Conservation (phyloP, 345 rosid genomes). For the Populus simonii region DNA sequence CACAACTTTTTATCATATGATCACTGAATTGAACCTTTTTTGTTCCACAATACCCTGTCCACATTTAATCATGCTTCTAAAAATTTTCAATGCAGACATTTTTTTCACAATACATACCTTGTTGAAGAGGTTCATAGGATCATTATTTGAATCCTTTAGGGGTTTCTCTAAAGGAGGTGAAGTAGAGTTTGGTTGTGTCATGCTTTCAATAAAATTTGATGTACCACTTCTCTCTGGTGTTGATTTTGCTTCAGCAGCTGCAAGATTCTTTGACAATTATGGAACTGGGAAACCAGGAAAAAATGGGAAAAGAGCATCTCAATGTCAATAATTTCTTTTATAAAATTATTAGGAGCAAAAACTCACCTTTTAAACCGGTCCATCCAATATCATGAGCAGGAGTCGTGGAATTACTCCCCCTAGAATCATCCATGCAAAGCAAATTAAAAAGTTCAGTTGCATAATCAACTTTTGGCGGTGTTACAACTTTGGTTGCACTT, state of each 20-base stretch:
- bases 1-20: neutral
- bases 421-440: slow-evolving; percentile 49
- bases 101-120: slow-evolving; percentile 48
- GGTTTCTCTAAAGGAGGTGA: slow-evolving; percentile 39
- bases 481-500: slow-evolving; percentile 12
- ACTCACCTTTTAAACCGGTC: slow-evolving; percentile 27
- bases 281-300: neutral
- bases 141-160: slow-evolving; percentile 63
- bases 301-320: slow-evolving; percentile 3
- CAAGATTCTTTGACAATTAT: slow-evolving; percentile 1
- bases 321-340: neutral
- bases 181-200: slow-evolving; percentile 10
- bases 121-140: slow-evolving; percentile 86
- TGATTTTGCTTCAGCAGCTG: slow-evolving; percentile 35
- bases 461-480: slow-evolving; percentile 52
- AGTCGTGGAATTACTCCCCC: slow-evolving; percentile 23
- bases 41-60: neutral
- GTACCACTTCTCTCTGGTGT: slow-evolving; percentile 16
- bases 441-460: slow-evolving; percentile 64
- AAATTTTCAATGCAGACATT: neutral
- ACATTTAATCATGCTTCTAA: neutral
- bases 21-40: neutral
- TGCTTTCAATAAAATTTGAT: slow-evolving; percentile 22
- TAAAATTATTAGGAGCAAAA: slow-evolving; percentile 7
- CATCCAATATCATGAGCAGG: slow-evolving; percentile 13